Percentiles rank a stretch among this genome's conserved stretches.
phyloP scores from a whole-genome alignment of 2,329 filamentous ascomycete genomes.

The Domatiomyces globalis region DNA sequence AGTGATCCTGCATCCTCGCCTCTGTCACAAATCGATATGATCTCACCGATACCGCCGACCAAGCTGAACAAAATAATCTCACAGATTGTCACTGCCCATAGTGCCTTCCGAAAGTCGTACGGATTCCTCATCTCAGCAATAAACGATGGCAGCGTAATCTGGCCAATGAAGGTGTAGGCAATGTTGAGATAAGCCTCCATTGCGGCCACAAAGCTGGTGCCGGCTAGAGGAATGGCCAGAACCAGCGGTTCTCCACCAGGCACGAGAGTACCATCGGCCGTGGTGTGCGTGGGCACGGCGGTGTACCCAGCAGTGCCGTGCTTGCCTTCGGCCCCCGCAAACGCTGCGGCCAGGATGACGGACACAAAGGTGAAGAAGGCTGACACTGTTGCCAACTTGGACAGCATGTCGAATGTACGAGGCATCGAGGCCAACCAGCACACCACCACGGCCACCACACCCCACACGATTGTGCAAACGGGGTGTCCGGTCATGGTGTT shows the following conservation, averaged over 20 bases:
- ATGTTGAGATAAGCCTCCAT: slow-evolving; percentile 91
- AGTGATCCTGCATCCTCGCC: not conserved
- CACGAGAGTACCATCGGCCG: slow-evolving; percentile 16
- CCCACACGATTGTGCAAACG: slow-evolving; percentile 67
- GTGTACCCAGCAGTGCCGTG: slow-evolving; percentile 50
- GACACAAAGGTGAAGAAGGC: slow-evolving; percentile 84
- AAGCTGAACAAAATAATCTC: slow-evolving; percentile 77
- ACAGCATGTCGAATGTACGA: slow-evolving; percentile 67
- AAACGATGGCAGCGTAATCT: slow-evolving; percentile 86
- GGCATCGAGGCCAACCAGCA: slow-evolving; percentile 71
- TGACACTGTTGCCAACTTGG: slow-evolving; percentile 63
- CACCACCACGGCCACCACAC: slow-evolving; percentile 57
- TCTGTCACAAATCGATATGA: not conserved
- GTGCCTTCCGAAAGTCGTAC: slow-evolving; percentile 78
- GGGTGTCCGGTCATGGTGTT: slow-evolving; percentile 69
- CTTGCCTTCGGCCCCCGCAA: slow-evolving; percentile 60
- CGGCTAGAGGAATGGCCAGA: slow-evolving; percentile 49
- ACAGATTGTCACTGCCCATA: slow-evolving; percentile 79
- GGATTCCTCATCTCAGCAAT: slow-evolving; percentile 81
- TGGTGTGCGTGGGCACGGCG: slow-evolving; percentile 29
- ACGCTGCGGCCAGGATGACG: slow-evolving; percentile 69
- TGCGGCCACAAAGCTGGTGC: slow-evolving; percentile 66
- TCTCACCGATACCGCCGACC: slow-evolving; percentile 51
- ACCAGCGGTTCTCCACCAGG: slow-evolving; percentile 50
- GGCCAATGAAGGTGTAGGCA: slow-evolving; percentile 88